A percentile compares a stretch with the other conserved stretches of the same genome.
These are phyloP conservation scores for Penicillium sp. DNA, from an alignment of 2,329 filamentous ascomycete genomes.

Conservation along the genomic window DNA sequence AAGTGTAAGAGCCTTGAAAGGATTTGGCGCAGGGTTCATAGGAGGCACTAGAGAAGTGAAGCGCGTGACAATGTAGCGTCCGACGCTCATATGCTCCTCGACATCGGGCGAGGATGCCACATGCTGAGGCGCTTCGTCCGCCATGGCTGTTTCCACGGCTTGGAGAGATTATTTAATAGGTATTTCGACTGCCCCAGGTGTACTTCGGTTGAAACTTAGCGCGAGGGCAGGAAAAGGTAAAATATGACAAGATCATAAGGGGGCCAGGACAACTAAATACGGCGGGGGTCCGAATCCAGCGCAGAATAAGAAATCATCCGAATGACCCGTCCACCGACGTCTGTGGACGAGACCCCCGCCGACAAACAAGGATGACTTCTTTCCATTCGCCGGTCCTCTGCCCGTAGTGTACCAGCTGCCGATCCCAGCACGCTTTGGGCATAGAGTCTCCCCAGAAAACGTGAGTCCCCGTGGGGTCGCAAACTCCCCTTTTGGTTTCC, in stretches of 20 bases:
- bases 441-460: background rate
- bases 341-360: background rate
- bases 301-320: background rate
- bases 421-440: slow-evolving; percentile 9
- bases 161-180: no score
- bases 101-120: slow-evolving; percentile 19
- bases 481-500: background rate
- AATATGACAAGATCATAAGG: background rate
- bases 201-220: background rate
- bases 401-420: background rate
- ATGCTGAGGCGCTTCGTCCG: slow-evolving; percentile 6
- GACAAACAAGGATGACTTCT: background rate
- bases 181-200: background rate
- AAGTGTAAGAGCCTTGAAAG: slow-evolving; percentile 52
- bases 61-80: slow-evolving; percentile 56
- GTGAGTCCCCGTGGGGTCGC: slow-evolving; percentile 1
- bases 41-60: slow-evolving; percentile 58
- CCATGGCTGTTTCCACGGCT: slow-evolving; percentile 12
- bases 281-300: background rate
- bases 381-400: slow-evolving; percentile 9
- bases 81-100: slow-evolving; percentile 32
- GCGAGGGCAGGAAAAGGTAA: background rate
- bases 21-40: slow-evolving; percentile 57
- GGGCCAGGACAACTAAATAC: slow-evolving; percentile 1
- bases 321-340: background rate